A percentile compares a stretch with the other conserved stretches of the same genome.
These are phyloP conservation scores for Suhomyces sp. DNA, from an alignment of 805 yeast species.

Conservation along the genomic window DNA sequence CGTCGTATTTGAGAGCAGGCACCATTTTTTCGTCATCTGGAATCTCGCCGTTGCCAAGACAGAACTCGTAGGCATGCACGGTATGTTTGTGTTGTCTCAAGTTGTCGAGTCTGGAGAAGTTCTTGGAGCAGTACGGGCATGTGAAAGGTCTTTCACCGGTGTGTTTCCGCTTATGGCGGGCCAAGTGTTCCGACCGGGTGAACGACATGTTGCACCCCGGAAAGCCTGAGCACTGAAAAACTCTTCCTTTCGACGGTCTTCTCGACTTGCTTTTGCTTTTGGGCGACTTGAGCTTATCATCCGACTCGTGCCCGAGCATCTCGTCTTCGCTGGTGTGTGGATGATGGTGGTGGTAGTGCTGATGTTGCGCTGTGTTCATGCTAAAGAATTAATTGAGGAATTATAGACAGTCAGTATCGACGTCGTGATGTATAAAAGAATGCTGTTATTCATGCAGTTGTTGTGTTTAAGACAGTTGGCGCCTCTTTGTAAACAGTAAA, in stretches of 20 bases:
- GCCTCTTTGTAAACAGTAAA: not conserved
- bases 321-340: constrained; percentile 1
- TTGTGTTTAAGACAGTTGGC: too few species aligned
- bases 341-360: constrained; percentile 1
- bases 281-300: constrained; percentile 1
- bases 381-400: not conserved
- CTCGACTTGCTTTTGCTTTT: constrained; percentile 20
- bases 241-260: constrained; percentile 50
- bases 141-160: constrained; percentile 93
- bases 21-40: constrained; percentile 1
- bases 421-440: not conserved
- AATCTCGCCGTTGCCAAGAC: constrained; percentile 7
- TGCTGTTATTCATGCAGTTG: not conserved
- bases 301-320: not conserved
- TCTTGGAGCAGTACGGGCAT: constrained; percentile 76
- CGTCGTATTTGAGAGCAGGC: not conserved
- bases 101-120: constrained; percentile 82
- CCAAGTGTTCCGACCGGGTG: constrained; percentile 87
- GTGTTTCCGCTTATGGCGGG: constrained; percentile 88
- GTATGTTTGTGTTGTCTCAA: constrained; percentile 90
- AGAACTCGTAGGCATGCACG: constrained; percentile 44
- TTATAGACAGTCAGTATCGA: not conserved
- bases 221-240: constrained; percentile 82
- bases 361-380: constrained; percentile 4
- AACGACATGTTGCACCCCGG: constrained; percentile 87